Evolutionary conservation across 768 basidiomycete genomes (phyloP).

Genomic region (Phaeolepiota aurea): DNA sequence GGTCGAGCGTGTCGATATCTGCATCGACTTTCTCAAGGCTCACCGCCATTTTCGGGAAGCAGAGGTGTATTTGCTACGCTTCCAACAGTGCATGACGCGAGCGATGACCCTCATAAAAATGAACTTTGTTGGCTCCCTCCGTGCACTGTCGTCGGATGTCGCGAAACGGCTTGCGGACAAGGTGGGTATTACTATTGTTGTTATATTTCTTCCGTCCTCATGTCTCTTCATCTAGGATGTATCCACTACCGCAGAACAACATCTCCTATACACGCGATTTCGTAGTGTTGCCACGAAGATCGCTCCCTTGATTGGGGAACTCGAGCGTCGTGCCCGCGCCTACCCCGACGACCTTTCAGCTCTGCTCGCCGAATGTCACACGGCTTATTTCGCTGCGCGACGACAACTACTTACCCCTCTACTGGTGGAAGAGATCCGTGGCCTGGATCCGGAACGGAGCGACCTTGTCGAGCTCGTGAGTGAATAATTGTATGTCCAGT

Average conservation of each 20-base stretch:
- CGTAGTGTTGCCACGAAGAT: constrained; percentile 61
- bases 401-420: constrained; percentile 59
- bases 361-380: constrained; percentile 79
- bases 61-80: constrained; percentile 90
- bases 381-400: constrained; percentile 72
- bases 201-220: neutral
- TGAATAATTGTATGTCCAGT: constrained; percentile 1
- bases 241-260: constrained; percentile 70
- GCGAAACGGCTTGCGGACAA: constrained; percentile 68
- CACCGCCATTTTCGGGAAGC: constrained; percentile 90
- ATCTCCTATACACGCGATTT: constrained; percentile 90
- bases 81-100: constrained; percentile 96
- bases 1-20: constrained; percentile 93
- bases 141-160: constrained; percentile 73
- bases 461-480: constrained; percentile 85
- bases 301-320: constrained; percentile 72
- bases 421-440: constrained; percentile 2
- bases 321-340: constrained; percentile 66
- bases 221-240: constrained; percentile 43
- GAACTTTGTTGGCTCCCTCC: constrained; percentile 84
- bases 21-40: constrained; percentile 80
- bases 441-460: constrained; percentile 58
- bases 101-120: constrained; percentile 98
- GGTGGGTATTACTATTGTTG: constrained; percentile 30
- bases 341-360: constrained; percentile 83